Base-by-base conservation (phyloP, 148 eudicot genomes). In the Vaccinium myrtillus region DNA sequence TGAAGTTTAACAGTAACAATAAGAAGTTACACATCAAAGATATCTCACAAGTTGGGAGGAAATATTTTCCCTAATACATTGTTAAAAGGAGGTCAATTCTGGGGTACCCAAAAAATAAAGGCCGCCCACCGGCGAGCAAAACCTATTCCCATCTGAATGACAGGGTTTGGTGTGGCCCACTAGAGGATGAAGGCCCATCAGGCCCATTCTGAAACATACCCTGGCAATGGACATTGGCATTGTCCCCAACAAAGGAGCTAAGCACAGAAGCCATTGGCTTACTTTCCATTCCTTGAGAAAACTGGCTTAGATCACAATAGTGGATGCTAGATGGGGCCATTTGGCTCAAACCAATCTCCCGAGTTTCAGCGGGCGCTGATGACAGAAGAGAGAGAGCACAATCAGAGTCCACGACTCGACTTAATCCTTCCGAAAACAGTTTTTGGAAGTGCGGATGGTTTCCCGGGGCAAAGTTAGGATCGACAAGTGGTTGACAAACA, bases 341-440 rank as follows among this genome's bases (percentile, higher is more conserved):
- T 2, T 87, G 91, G 84, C 84, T 88, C 80, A 90, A 83, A 50
- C 89, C 92, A 84, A 86, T 87, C 74, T 87, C 92, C 55, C 89
- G 83, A 82, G 86, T 85, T 83, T 89, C 85, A 86, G 94, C 78
- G 51, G 92, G 87, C 27, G 92, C 89, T 73, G 92, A 92, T 95
- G 98, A 95, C 98, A 95, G 98, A 95, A 95, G 98, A 95, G 98
- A 94, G 98, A 93, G 98, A 95, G 98, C 98, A 94, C 95, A 90
- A 86, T 92, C 89, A 49, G 92, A 87, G 63, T 91, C 89, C 16
- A 89, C 84, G 85, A 86, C 91, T 83, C 84, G 90, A 84, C 78
- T 88, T n/a, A 87, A 81, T 46, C 90, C 69, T 53, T 81, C 86
- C 32, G 85, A 82, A 83, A 88, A 87, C 58, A 80, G 49, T 70